Percentiles rank a stretch among this genome's conserved stretches.
Conservation (phyloP, 2,329 filamentous ascomycete species). For the Diaporthe batatas region DNA sequence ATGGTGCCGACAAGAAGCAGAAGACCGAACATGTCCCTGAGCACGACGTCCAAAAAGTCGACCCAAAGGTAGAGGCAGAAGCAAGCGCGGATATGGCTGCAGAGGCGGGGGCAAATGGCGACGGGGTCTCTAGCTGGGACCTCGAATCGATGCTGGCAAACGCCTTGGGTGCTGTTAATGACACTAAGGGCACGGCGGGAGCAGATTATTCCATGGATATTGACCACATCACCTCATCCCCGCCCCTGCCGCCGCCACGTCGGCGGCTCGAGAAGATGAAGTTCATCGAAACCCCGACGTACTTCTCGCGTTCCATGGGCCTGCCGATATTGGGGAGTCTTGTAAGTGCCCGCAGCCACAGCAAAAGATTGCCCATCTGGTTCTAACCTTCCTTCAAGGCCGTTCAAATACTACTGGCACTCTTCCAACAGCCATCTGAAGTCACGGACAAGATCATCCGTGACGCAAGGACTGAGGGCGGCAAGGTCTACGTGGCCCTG, state of each 20-base stretch:
- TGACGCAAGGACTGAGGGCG: constrained; percentile 50
- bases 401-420: constrained; percentile 54
- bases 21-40: constrained; percentile 38
- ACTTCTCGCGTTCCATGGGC: constrained; percentile 54
- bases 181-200: constrained; percentile 13
- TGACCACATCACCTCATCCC: constrained; percentile 26
- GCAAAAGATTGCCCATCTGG: background rate
- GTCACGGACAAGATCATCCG: constrained; percentile 49
- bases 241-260: constrained; percentile 38
- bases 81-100: background rate
- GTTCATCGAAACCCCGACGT: constrained; percentile 51
- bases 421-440: constrained; percentile 51
- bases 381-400: constrained; percentile 45
- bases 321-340: constrained; percentile 52
- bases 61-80: constrained; percentile 42
- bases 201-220: constrained; percentile 34
- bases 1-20: constrained; percentile 38
- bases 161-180: constrained; percentile 37
- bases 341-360: constrained; percentile 41
- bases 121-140: constrained; percentile 32
- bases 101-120: constrained; percentile 4
- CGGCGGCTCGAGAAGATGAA: constrained; percentile 51
- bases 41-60: background rate
- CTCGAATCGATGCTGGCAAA: constrained; percentile 40
- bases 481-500: constrained; percentile 52